These are phyloP conservation scores for Morella rubra DNA, from an alignment of 306 rosid species.

Conservation along the genomic window DNA sequence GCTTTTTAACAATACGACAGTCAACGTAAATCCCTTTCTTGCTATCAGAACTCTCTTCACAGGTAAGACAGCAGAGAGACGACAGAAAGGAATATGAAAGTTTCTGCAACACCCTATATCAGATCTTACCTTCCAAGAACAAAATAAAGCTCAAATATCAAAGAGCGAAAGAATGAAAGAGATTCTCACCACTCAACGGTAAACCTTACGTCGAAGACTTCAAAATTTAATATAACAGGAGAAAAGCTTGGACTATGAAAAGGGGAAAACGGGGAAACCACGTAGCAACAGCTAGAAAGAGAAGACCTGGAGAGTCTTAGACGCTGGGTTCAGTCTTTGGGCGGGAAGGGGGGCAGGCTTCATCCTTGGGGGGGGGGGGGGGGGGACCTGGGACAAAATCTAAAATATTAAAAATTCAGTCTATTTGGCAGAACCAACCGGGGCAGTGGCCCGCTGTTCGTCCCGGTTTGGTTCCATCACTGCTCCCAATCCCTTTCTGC, in stretches of 20 bases:
- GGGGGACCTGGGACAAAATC: no score
- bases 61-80: constrained; percentile 58
- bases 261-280: constrained; percentile 48
- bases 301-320: constrained; percentile 46
- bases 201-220: constrained; percentile 50
- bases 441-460: no score
- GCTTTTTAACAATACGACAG: constrained; percentile 53
- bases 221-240: constrained; percentile 35
- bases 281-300: constrained; percentile 42
- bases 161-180: constrained; percentile 57
- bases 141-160: constrained; percentile 50
- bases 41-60: constrained; percentile 98
- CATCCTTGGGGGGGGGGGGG: no score
- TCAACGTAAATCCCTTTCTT: constrained; percentile 60
- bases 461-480: no score
- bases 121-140: constrained; percentile 59
- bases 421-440: no score
- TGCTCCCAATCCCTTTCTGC: no score
- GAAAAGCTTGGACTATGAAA: constrained; percentile 44
- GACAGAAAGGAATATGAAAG: constrained; percentile 36
- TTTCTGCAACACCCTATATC: constrained; percentile 68
- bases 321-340: no score
- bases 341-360: no score
- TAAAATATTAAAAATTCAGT: no score
- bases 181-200: constrained; percentile 69